A percentile compares a stretch with the other conserved stretches of the same genome.
Evolutionary conservation across 179 eudicot genomes (phyloP).

Genomic region (Camellia oleifera): DNA sequence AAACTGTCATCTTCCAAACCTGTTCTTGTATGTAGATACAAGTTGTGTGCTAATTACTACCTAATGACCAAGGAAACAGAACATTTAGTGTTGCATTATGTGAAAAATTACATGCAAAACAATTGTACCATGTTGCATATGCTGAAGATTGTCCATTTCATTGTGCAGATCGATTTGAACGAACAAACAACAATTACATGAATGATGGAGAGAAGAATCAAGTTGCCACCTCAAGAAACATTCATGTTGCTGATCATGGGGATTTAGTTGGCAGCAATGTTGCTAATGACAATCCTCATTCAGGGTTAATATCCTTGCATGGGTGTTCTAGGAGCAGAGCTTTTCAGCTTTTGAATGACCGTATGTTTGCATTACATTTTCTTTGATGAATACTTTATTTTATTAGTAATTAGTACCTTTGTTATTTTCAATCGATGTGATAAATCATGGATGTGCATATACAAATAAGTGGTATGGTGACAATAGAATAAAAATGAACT

Average conservation of each 20-base stretch:
- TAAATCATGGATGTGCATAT: neutral
- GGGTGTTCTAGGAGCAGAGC: slow-evolving; percentile 68
- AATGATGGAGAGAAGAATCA: slow-evolving; percentile 57
- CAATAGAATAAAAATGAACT: neutral
- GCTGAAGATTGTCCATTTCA: slow-evolving; percentile 10
- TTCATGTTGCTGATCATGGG: slow-evolving; percentile 32
- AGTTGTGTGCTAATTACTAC: slow-evolving; percentile 1
- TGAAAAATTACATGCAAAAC: neutral
- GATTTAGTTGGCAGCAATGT: slow-evolving; percentile 43
- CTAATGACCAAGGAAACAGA: neutral
- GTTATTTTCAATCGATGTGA: neutral
- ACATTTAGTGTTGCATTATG: neutral
- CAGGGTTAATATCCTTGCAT: slow-evolving; percentile 47
- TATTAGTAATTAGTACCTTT: neutral
- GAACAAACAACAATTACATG: slow-evolving; percentile 39
- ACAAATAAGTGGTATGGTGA: neutral
- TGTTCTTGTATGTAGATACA: neutral
- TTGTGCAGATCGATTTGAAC: slow-evolving; percentile 54
- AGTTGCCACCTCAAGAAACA: slow-evolving; percentile 37
- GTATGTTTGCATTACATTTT: slow-evolving; percentile 33
- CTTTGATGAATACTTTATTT: neutral
- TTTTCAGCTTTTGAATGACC: slow-evolving; percentile 60
- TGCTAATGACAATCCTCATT: slow-evolving; percentile 36
- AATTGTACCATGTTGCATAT: neutral
- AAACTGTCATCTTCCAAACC: neutral